A percentile compares a stretch with the other conserved stretches of the same genome.
phyloP scores from a whole-genome alignment of 1,284 basidiomycete species.

The Vanrija humicola region DNA sequence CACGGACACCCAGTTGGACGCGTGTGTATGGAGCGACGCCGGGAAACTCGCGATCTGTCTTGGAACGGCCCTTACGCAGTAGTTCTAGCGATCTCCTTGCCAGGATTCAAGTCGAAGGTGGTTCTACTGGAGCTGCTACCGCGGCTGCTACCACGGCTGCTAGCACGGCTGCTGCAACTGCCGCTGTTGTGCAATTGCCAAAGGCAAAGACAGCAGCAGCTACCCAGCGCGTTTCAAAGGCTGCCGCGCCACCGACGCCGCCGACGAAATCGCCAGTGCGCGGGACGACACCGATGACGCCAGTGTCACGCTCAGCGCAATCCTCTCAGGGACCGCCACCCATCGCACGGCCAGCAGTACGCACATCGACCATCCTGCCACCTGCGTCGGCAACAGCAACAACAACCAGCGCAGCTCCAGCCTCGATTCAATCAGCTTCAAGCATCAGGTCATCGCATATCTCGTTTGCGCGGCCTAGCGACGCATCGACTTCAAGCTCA shows the following conservation, averaged over 20 bases:
- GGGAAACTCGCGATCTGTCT: neutral
- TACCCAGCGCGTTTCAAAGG: neutral
- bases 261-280: too few relatives aligned
- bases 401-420: neutral
- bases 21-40: constrained; percentile 1
- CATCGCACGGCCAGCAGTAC: too few relatives aligned
- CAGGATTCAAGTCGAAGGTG: constrained; percentile 5
- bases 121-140: neutral
- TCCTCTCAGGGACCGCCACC: too few relatives aligned
- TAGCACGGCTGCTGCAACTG: too few relatives aligned
- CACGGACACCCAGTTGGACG: neutral
- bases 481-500: too few relatives aligned
- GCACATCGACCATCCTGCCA: too few relatives aligned
- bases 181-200: too few relatives aligned
- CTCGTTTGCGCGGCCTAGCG: too few relatives aligned
- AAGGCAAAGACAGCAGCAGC: too few relatives aligned
- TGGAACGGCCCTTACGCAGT: constrained; percentile 10
- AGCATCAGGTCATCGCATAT: too few relatives aligned
- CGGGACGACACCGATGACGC: too few relatives aligned
- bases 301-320: too few relatives aligned
- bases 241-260: neutral
- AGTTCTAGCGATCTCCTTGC: constrained; percentile 17
- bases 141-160: neutral
- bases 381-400: neutral
- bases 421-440: neutral